phyloP scores from a whole-genome alignment of 768 basidiomycete species.

The Mycena polygramma region DNA sequence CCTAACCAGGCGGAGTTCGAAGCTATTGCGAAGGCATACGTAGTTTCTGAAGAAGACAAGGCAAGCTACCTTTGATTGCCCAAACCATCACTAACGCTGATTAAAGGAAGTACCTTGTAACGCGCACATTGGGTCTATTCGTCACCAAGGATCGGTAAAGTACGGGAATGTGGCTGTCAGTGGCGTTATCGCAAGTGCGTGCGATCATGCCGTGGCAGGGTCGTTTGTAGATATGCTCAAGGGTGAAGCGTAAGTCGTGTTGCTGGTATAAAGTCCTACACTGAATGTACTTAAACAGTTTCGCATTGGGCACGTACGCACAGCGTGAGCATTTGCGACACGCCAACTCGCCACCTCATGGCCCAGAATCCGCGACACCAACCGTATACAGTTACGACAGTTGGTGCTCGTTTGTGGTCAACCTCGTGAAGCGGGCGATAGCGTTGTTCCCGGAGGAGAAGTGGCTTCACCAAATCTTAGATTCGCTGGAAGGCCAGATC shows the following conservation, averaged over 20 bases:
- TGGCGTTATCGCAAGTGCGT: constrained; percentile 18
- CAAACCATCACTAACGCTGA: not conserved
- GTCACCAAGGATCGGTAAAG: constrained; percentile 16
- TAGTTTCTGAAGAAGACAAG: constrained; percentile 20
- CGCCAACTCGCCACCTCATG: constrained; percentile 15
- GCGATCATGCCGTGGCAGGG: constrained; percentile 21
- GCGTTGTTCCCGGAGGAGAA: constrained; percentile 15
- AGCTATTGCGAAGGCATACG: not conserved
- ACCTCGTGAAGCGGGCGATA: constrained; percentile 6
- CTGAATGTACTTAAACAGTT: not conserved
- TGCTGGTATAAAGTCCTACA: not conserved
- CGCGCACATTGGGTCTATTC: constrained; percentile 16
- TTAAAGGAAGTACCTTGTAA: constrained; percentile 14
- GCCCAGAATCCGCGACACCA: not conserved
- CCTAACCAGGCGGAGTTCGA: constrained; percentile 11
- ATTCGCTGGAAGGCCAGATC: constrained; percentile 17
- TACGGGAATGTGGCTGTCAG: constrained; percentile 27
- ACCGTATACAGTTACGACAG: constrained; percentile 19
- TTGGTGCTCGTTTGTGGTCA: constrained; percentile 24
- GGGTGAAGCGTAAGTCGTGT: constrained; percentile 19
- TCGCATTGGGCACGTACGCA: constrained; percentile 12
- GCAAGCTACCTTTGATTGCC: not conserved
- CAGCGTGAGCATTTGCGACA: constrained; percentile 12
- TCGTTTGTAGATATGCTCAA: constrained; percentile 24
- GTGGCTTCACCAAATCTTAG: constrained; percentile 17